Base-by-base conservation (phyloP, 2,329 filamentous ascomycete species). In the Davidsoniella neocaledoniae region DNA sequence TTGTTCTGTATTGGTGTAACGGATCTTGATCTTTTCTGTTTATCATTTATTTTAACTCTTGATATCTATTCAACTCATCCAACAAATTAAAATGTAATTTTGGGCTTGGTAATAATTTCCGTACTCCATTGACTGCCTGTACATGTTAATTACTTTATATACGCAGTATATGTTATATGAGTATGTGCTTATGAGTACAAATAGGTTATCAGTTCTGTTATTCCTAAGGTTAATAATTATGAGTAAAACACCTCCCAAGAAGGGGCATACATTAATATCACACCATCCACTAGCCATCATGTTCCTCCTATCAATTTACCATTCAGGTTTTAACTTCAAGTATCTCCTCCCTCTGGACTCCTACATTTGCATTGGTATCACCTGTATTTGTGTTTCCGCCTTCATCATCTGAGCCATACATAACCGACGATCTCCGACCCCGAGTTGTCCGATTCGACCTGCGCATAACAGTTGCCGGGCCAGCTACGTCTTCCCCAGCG, bases 391-490 rank as follows among this genome's bases (percentile, higher is more conserved):
- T 4, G 6, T 12, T 12, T 33, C 29, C 12, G 8, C 43, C 39
- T 16, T 42, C 44, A 21, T 43, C 45, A 5, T 45, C 46, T 9
- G 46, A 43, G 26, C 43, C 40, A 14, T 40, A 23, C 25, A 41
- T 33, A 16, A 48, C 16, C 17, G 50, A 48, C 10, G 36, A 33
- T 29, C 50, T 44, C 16, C 39, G 44, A 10, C 50, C 50, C 39
- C 46, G 42, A 8, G 50, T 51, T 7, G 45, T 39, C 26, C 50
- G 33, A 37, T n/a, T 39, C 7, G 50, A 51, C 40, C 50, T 14
- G n/a, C 50, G 17, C 25, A 42, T 43, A 9, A 10, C 38, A 17
- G 43, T 29, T 23, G 23, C 21, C 14, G 14, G 16, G 37, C 25
- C 37, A 19, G 19, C 43, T n/a, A 17, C 44, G 8, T 36, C 44